phyloP scores from a whole-genome alignment of 257 asterid genomes.

The Plantago elongata region DNA sequence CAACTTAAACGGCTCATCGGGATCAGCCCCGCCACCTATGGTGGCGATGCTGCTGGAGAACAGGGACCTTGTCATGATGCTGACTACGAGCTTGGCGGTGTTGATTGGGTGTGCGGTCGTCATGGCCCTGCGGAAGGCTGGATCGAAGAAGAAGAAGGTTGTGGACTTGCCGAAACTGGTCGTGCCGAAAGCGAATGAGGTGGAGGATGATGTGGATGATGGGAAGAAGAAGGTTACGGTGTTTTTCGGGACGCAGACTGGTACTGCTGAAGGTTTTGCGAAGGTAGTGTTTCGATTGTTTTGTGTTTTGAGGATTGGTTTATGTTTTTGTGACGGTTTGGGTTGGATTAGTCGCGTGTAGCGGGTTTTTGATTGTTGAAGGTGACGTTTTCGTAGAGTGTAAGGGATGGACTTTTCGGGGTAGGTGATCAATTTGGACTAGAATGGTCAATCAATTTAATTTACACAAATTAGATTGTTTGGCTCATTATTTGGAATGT shows the following conservation, averaged over 20 bases:
- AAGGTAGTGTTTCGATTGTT: constrained; percentile 43
- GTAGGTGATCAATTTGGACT: too few species aligned
- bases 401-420: background rate
- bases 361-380: background rate
- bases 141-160: constrained; percentile 47
- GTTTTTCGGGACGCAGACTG: constrained; percentile 94
- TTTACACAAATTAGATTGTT: too few species aligned
- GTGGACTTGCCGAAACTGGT: constrained; percentile 45
- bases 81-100: constrained; percentile 77
- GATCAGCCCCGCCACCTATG: constrained; percentile 37
- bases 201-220: constrained; percentile 70
- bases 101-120: constrained; percentile 59
- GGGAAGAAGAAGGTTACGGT: constrained; percentile 77
- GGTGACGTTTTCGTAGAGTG: background rate
- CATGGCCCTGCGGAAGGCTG: constrained; percentile 62
- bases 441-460: too few species aligned
- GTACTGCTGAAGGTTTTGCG: constrained; percentile 99
- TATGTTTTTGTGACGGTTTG: too few species aligned
- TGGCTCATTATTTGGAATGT: too few species aligned
- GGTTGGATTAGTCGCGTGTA: too few species aligned
- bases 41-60: constrained; percentile 71
- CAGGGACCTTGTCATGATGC: constrained; percentile 61
- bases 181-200: constrained; percentile 40
- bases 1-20: constrained; percentile 56
- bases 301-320: too few species aligned